phyloP scores from a whole-genome alignment of 306 rosid genomes.

The Prunus mongolica region DNA sequence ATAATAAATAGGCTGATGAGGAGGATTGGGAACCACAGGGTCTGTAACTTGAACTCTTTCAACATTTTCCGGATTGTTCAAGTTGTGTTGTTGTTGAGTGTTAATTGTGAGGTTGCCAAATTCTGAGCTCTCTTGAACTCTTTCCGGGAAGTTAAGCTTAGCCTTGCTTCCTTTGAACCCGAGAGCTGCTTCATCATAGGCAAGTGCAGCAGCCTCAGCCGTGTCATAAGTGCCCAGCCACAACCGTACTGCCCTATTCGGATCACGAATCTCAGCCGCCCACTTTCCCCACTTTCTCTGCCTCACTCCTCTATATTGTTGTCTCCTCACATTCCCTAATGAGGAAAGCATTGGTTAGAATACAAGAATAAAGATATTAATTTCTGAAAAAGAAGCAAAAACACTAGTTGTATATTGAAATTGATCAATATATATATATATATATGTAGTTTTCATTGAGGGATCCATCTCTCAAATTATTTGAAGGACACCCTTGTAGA shows the following conservation, averaged over 20 bases:
- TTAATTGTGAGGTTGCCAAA: neutral
- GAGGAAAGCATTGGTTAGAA: no score
- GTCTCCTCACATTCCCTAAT: slow-evolving; percentile 37
- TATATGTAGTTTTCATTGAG: neutral
- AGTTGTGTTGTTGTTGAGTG: neutral
- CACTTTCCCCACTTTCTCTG: slow-evolving; percentile 95
- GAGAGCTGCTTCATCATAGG: slow-evolving; percentile 84
- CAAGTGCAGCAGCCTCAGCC: slow-evolving; percentile 81
- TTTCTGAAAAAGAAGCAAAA: neutral
- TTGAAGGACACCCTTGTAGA: no score
- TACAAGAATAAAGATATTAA: neutral
- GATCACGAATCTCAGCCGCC: slow-evolving; percentile 93
- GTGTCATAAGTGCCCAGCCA: slow-evolving; percentile 90
- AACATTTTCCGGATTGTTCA: neutral
- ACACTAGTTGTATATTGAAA: neutral
- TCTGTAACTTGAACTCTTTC: neutral
- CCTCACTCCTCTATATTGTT: slow-evolving; percentile 89
- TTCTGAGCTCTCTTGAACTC: slow-evolving; percentile 42
- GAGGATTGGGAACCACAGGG: neutral
- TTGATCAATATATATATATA: neutral
- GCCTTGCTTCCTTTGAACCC: slow-evolving; percentile 94
- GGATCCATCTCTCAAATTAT: neutral
- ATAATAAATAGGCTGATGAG: neutral
- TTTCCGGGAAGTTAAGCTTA: slow-evolving; percentile 82
- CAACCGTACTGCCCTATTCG: slow-evolving; percentile 70